These are phyloP conservation scores for Penicillium sp. DNA, from an alignment of 2,329 filamentous ascomycete genomes.

Conservation along the genomic window DNA sequence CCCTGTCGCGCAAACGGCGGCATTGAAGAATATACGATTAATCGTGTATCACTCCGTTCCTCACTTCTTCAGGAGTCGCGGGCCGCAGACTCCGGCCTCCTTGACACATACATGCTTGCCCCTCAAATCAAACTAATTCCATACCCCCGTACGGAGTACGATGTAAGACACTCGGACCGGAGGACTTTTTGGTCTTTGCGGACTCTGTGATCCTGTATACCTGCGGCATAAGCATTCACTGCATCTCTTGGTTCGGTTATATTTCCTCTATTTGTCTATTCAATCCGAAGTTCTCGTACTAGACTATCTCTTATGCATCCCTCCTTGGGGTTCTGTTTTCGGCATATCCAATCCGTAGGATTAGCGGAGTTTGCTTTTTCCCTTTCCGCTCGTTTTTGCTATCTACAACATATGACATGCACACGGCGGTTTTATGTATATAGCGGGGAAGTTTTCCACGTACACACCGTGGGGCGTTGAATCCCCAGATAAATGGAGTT, in stretches of 20 bases:
- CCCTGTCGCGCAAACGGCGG: constrained; percentile 8
- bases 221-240: background rate
- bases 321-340: background rate
- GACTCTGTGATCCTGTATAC: background rate
- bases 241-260: background rate
- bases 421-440: constrained; percentile 2
- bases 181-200: background rate
- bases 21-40: background rate
- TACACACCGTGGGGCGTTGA: background rate
- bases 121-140: background rate
- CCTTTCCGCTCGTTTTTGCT: background rate
- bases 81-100: background rate
- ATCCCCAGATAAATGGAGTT: background rate
- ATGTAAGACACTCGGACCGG: background rate
- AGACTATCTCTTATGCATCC: background rate
- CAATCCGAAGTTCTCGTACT: background rate
- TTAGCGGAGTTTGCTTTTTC: background rate
- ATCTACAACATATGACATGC: background rate
- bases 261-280: background rate
- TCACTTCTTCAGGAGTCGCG: background rate
- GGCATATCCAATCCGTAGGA: background rate
- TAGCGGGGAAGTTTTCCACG: background rate
- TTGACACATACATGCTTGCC: background rate
- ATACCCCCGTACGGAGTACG: background rate
- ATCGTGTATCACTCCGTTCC: background rate